Base-by-base conservation (phyloP, 352 stramenopile species). In the Thraustotheca clavata region DNA sequence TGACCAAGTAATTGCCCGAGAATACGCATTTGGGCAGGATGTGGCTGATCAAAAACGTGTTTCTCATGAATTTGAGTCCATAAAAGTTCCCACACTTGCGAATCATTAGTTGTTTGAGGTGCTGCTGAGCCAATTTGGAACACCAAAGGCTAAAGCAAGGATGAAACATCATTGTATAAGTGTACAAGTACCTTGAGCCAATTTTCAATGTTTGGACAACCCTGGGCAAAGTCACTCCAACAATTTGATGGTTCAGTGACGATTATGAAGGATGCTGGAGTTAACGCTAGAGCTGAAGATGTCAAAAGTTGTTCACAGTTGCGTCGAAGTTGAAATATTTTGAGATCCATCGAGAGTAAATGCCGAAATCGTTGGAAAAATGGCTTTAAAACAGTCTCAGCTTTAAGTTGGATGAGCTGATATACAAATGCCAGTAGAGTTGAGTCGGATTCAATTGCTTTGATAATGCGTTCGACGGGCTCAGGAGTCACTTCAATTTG, bases 281-380 rank as follows among this genome's bases (percentile, higher is more conserved):
- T 18, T 18, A 9, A 11, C 7, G 43, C 43, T 14, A 6, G 2
- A 2, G 7, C 16, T 20, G 38, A 16, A 43, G 38, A 43, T 16
- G n/a, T n/a, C n/a, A n/a, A n/a, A n/a, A n/a, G n/a, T n/a, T n/a
- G n/a, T 9, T 52, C 43, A 52, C 31, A 31, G n/a, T 18, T 43
- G 7, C 1, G 7, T 2, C 7, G 3, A 2, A 52, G 43, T 31
- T 52, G 43, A 9, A 9, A 3, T 2, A 14, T 14, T 31, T 52
- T 52, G 43, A 18, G 24, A 7, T 65, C 57, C 2, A 65, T 31
- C 7, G n/a, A 14, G 7, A 65, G 57, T 12, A 43, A 55, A n/a
- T 65, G 33, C n/a, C 38, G 57, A 32, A 38, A 65, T 27, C 57
- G 57, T 33, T 39, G n/a, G 27, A 65, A 36, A n/a, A 65, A 65